Evolutionary conservation across 768 basidiomycete genomes (phyloP), one percentile per base, ranked within the genome.

Genomic region (Leccinellum luteum): DNA sequence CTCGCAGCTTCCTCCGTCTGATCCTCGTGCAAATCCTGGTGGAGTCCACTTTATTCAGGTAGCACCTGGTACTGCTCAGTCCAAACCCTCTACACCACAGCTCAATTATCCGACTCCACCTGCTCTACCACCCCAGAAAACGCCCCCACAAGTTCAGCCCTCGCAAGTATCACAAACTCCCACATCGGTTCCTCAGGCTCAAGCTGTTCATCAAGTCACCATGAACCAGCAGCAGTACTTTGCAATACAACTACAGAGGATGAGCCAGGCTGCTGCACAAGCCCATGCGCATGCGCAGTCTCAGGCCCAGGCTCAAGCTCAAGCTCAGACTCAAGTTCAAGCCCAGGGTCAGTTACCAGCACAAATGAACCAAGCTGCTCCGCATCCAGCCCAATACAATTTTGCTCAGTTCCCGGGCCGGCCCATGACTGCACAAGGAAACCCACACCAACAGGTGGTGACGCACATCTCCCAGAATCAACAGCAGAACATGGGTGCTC

Each of bases 351-450:
- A 70, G 19, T 31, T 74, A 44, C 58, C 66, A 17, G 28, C 50
- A 21, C 71, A 70, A 49, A 62, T 70, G 53, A 21, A 34, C 25
- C 73, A 72, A 54, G 54, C 54, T 14, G 17, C 63, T 30, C 71
- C 67, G 48, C 73, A 71, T 60, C 56, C 59, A 13, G 59, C 31
- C 51, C 71, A 73, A 57, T 78, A 76, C 57, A 76, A 65, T 48
- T 71, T 74, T 6, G 45, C 73, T 5, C 76, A 74, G 21, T 60
- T 72, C 54, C 17, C 35, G 15, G 35, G 35, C 7, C 74, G 77
- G 23, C 66, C 74, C 1, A 49, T 73, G 53, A 66, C 68, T 31
- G 53, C 62, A 27, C 71, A 66, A 38, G 60, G 70, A 8, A 69
- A 64, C 30, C 56, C 70, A 14, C 67, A 69, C 56, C 65, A 60